phyloP scores from a whole-genome alignment of 257 asterid species.

The Mentha longifolia region DNA sequence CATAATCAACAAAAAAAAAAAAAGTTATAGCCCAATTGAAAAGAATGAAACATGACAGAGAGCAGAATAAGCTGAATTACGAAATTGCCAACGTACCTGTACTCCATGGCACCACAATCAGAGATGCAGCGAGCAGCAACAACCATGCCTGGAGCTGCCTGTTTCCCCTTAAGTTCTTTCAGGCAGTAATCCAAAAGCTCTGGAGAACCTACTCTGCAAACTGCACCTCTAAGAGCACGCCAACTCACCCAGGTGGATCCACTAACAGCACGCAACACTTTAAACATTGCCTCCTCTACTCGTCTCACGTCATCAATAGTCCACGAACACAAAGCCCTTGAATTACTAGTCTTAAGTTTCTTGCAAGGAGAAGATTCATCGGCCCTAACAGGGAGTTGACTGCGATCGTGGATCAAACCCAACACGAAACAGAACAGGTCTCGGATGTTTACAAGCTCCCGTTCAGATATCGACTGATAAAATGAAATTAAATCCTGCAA shows the following conservation, averaged over 20 bases:
- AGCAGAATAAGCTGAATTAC: neutral
- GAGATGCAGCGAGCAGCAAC: conserved; percentile 65
- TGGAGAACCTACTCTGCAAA: conserved; percentile 75
- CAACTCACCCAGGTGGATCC: conserved; percentile 94
- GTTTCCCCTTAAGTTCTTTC: conserved; percentile 78
- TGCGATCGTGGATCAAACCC: conserved; percentile 64
- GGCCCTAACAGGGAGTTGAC: conserved; percentile 35
- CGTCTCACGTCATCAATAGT: conserved; percentile 59
- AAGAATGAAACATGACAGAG: neutral
- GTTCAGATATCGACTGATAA: conserved; percentile 84
- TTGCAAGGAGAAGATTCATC: conserved; percentile 53
- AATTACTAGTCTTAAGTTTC: conserved; percentile 54
- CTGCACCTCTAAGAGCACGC: conserved; percentile 97
- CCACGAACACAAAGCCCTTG: conserved; percentile 76
- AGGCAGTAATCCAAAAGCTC: conserved; percentile 95
- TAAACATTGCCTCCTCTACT: conserved; percentile 87
- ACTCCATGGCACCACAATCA: conserved; percentile 84
- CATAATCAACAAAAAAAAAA: conserved; percentile 31
- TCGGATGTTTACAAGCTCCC: conserved; percentile 69
- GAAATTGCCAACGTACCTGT: conserved; percentile 69
- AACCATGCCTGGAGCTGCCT: conserved; percentile 78
- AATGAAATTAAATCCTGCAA: conserved; percentile 80
- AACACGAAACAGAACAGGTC: conserved; percentile 74
- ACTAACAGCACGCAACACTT: conserved; percentile 81
- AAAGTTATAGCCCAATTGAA: neutral